Conservation (phyloP, 495 filamentous ascomycete genomes). For the Podospora appendiculata region DNA sequence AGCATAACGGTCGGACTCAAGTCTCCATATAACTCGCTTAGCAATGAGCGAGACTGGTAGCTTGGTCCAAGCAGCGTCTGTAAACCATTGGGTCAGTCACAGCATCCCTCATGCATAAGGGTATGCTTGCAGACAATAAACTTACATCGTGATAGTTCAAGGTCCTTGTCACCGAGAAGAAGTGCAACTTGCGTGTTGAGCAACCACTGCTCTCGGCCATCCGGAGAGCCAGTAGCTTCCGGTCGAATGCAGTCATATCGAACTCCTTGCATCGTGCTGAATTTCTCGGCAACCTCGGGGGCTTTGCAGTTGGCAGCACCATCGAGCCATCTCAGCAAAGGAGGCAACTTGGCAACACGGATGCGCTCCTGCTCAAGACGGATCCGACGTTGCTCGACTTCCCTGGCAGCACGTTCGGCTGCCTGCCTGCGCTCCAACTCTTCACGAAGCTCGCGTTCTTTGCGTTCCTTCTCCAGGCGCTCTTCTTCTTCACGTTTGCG, state of each 20-base stretch:
- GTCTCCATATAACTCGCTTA: constrained; percentile 41
- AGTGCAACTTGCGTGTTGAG: constrained; percentile 70
- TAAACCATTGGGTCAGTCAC: constrained; percentile 1
- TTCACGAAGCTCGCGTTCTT: constrained; percentile 35
- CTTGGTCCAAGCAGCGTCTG: constrained; percentile 63
- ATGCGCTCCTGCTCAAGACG: constrained; percentile 38
- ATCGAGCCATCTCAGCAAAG: constrained; percentile 46
- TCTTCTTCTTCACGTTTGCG: constrained; percentile 36
- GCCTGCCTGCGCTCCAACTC: constrained; percentile 50
- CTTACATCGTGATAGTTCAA: constrained; percentile 64
- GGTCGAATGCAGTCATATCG: constrained; percentile 47
- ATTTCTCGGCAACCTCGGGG: constrained; percentile 39
- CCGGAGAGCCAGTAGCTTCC: constrained; percentile 34
- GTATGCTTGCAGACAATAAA: constrained; percentile 4
- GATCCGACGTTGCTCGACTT: constrained; percentile 44
- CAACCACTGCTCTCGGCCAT: constrained; percentile 61
- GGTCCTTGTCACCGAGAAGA: constrained; percentile 67
- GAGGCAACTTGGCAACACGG: constrained; percentile 43
- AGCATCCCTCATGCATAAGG: neutral
- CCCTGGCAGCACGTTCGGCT: constrained; percentile 34
- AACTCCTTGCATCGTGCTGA: constrained; percentile 41
- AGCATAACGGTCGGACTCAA: constrained; percentile 41
- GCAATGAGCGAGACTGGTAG: constrained; percentile 37
- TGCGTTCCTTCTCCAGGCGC: constrained; percentile 6
- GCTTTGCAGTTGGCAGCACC: constrained; percentile 38